Evolutionary conservation across 352 stramenopile species (phyloP), one percentile per base, ranked within the genome.

Genomic region (Globisporangium takayamanum): DNA sequence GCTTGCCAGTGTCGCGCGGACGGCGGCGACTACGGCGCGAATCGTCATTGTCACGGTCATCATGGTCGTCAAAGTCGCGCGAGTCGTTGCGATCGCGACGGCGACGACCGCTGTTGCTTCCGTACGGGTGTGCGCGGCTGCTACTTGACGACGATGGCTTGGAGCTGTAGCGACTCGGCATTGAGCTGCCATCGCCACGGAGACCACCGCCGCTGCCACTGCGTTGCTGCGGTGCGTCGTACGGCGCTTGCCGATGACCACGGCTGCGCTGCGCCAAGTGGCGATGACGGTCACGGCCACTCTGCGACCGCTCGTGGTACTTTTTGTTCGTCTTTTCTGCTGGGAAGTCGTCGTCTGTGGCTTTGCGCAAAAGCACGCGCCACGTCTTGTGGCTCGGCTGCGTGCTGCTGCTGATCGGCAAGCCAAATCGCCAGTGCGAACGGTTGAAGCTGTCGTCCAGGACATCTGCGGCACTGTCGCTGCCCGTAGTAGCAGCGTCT

Each of bases 301-400:
- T 49, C 44, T 46, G 41, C 44, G 63, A 64, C n/a, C 81, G 79
- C 30, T 82, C 72, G 57, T 92, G 81, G 68, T 92, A 92, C 59
- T 77, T 74, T 59, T 88, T 89, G 42, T 76, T 66, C 11, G 72
- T 62, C 62, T 94, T 94, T 63, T 94, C 84, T 0, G 84, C 67
- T 26, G 84, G 84, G 58, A 94, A 92, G 51, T 94, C 84, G 22
- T 92, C 78, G 36, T 76, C 68, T 0, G 81, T 94, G 6, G 84
- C 84, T 30, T 74, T 76, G 47, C 84, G 81, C 53, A 94, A 53
- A 25, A 94, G 59, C 22, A 94, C 16, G 7, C 84, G 76, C 84
- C 84, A 94, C 39, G 72, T 77, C 65, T 89, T 88, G 64, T 76
- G 51, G 18, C 66, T 66, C 47, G 68, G 51, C 55, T 86, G 75